Evolutionary conservation across 2,329 filamentous ascomycete species (phyloP), one percentile per base, ranked within the genome.

Genomic region (Cercospora sesami): DNA sequence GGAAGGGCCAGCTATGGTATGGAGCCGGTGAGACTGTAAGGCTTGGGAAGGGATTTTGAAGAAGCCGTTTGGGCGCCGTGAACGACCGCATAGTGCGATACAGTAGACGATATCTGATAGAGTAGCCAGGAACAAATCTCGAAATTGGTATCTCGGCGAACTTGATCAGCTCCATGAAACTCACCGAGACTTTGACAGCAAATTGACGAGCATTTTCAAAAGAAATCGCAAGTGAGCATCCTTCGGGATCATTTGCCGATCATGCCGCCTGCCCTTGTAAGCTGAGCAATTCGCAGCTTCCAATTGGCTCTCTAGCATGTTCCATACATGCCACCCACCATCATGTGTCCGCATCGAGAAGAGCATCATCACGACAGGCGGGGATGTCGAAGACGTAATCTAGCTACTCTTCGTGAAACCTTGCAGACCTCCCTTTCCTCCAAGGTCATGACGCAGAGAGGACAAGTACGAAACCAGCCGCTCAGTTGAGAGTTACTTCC

Each of bases 1-100:
- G 92, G 55, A 87, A 86, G 71, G 94, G 94, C 0, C 83, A 85
- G 5, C 80, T 97, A 55, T 98, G 94, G 93, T 97, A 97, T 81
- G 94, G 83, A 2, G 70, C 91, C 39, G 91, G 94, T 0, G 86
- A 91, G 71, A 90, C 88, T 3, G 84, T 96, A 18, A 75, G 81
- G 68, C 65, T 84, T 7, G 87, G 87, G 0, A 79, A 81, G 68
- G 85, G 82, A 1, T 84, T 84, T 68, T 83, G 51, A 65, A 28
- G 33, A 18, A 14, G 23, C 39, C 51, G 12, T 16, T 5, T 10
- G 12, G 18, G 14, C 16, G 26, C 10, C 12, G 30, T 23, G 31
- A 30, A 51, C 16, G 8, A 45, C 21, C 26, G 61, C n/a, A 31
- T 2, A 63, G 30, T 7, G 18, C 39, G 16, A 62, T 30, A 45